Percentiles rank a stretch among this genome's conserved stretches.
Evolutionary conservation across 108 stramenopile genomes (phyloP).

Genomic region (Stephanodiscus minutulus): DNA sequence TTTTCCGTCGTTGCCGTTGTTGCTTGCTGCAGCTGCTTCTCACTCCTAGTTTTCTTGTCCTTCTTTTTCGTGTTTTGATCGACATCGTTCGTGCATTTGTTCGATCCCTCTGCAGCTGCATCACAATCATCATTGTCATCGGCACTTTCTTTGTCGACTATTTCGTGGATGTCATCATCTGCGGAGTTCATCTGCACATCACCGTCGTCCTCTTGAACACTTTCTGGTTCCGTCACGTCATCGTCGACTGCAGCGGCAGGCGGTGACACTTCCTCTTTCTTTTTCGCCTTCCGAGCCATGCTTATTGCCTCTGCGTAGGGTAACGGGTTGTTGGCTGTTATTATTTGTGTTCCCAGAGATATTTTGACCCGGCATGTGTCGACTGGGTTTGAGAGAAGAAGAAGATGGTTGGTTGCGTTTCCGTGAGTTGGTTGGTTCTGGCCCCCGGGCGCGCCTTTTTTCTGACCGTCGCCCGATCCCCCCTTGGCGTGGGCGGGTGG

Average conservation of each 20-base stretch:
- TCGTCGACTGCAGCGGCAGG: constrained; percentile 7
- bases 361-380: no score
- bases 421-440: neutral
- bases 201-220: constrained; percentile 23
- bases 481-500: no score
- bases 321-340: neutral
- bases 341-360: no score
- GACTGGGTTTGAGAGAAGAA: no score
- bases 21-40: neutral
- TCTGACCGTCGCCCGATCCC: constrained; percentile 6
- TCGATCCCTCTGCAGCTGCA: neutral
- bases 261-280: constrained; percentile 5
- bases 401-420: no score
- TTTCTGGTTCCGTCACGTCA: constrained; percentile 35
- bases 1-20: neutral
- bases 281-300: constrained; percentile 23
- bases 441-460: neutral
- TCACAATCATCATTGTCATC: constrained; percentile 24
- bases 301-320: neutral
- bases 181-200: constrained; percentile 37
- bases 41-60: constrained; percentile 23
- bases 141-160: constrained; percentile 28
- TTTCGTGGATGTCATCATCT: constrained; percentile 40
- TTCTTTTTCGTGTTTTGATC: constrained; percentile 14
- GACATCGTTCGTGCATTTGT: constrained; percentile 15